Percentiles rank a stretch among this genome's conserved stretches.
phyloP scores from a whole-genome alignment of 176 grass and related monocot genomes.

The Secale cereale region DNA sequence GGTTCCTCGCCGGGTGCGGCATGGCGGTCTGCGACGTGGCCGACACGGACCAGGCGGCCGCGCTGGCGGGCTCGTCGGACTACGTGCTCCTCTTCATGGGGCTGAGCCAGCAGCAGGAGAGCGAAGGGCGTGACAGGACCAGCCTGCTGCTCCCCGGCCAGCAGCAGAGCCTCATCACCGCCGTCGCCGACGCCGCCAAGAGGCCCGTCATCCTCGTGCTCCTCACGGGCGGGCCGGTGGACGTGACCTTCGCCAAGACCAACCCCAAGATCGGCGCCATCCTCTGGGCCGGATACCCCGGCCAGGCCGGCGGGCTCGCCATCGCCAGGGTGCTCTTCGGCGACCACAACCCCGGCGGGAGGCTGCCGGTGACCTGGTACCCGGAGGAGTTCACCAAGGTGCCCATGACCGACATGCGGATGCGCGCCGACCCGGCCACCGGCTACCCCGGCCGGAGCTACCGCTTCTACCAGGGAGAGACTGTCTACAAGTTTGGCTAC shows the following conservation, averaged over 20 bases:
- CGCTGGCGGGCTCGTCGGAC: constrained; percentile 18
- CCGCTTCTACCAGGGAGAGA: constrained; percentile 61
- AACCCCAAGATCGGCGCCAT: constrained; percentile 56
- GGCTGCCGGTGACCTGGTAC: constrained; percentile 77
- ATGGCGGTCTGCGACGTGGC: neutral
- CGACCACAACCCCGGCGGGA: constrained; percentile 60
- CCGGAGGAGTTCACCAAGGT: constrained; percentile 58
- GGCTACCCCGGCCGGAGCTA: constrained; percentile 76
- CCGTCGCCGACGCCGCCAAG: constrained; percentile 43
- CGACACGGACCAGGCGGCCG: neutral
- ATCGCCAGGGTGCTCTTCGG: constrained; percentile 66
- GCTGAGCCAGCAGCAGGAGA: constrained; percentile 56
- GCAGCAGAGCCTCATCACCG: constrained; percentile 60
- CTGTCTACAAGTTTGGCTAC: constrained; percentile 60
- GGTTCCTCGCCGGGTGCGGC: constrained; percentile 44
- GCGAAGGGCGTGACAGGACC: constrained; percentile 51
- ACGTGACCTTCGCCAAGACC: constrained; percentile 53
- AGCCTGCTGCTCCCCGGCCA: constrained; percentile 52
- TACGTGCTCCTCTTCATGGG: constrained; percentile 61
- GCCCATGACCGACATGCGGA: constrained; percentile 77
- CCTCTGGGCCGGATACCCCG: constrained; percentile 63
- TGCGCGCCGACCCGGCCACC: constrained; percentile 47
- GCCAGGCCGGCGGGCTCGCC: constrained; percentile 60
- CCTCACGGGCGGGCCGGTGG: constrained; percentile 59
- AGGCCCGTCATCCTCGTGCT: constrained; percentile 57